These are phyloP conservation scores for Thuidium tamariscinum DNA, from an alignment of 225 moss, liverwort and hornwort genomes.

Conservation along the genomic window DNA sequence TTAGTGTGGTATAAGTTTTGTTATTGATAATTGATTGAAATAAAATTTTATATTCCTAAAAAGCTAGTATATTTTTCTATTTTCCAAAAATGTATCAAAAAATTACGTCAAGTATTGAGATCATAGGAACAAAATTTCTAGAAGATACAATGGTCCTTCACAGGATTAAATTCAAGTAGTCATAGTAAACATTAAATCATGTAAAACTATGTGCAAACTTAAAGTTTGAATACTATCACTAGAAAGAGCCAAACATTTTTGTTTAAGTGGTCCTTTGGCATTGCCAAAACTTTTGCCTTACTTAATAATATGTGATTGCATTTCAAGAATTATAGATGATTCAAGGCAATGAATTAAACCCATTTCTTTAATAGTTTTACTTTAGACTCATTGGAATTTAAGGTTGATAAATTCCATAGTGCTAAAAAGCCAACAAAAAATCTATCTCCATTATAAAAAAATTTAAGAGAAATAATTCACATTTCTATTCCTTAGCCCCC, in stretches of 20 bases:
- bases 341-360: neutral
- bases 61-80: neutral
- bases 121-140: neutral
- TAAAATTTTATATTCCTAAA: neutral
- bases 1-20: neutral
- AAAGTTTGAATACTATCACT: neutral
- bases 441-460: too few species aligned
- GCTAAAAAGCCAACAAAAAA: neutral
- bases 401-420: neutral
- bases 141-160: neutral
- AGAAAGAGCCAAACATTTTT: fast-evolving
- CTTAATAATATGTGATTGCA: too few species aligned
- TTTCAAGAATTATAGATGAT: neutral
- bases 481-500: neutral
- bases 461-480: too few species aligned
- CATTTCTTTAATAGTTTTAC: neutral
- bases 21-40: fast-evolving
- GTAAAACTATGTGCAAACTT: neutral
- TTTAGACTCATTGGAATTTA: fast-evolving
- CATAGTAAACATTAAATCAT: too few species aligned
- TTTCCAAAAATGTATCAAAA: neutral
- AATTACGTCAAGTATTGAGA: neutral
- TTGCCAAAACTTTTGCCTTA: neutral
- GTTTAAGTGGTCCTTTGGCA: too few species aligned
- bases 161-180: neutral